These are phyloP conservation scores for Trametes cingulata DNA, from an alignment of 768 basidiomycete genomes.

Conservation along the genomic window DNA sequence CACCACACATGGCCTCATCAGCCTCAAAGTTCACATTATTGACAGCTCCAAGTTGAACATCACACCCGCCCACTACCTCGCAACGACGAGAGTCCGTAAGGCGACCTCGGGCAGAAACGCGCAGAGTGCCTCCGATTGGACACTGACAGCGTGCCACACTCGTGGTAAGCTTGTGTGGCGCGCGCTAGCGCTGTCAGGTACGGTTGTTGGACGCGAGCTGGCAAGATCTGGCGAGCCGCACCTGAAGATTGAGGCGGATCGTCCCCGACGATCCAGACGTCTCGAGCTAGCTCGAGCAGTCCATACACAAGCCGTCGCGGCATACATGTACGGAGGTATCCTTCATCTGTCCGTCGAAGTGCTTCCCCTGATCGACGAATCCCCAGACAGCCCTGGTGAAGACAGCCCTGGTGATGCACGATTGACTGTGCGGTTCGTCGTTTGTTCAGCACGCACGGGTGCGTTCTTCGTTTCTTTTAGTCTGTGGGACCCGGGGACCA, in stretches of 20 bases:
- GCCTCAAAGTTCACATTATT: no score
- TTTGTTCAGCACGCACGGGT: not conserved
- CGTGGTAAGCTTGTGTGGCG: no score
- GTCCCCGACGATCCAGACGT: not conserved
- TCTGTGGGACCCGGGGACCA: not conserved
- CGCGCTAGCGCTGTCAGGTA: not conserved
- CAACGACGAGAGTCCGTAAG: no score
- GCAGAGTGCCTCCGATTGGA: no score
- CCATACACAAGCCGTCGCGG: not conserved
- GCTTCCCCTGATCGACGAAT: not conserved
- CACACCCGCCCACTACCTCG: no score
- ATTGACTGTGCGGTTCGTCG: not conserved
- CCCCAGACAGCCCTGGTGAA: not conserved
- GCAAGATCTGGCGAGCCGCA: not conserved
- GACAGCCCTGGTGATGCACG: not conserved
- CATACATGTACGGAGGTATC: not conserved
- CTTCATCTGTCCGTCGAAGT: not conserved
- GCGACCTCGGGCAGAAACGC: no score
- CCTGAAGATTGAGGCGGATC: not conserved
- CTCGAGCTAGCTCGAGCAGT: not conserved
- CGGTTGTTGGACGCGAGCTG: not conserved
- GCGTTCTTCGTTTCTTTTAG: not conserved
- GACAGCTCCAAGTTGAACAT: no score
- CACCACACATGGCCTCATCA: no score
- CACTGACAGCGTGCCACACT: no score